A percentile compares a stretch with the other conserved stretches of the same genome.
Conservation (phyloP, 2,329 filamentous ascomycete genomes). For the Xylariaceae sp. region DNA sequence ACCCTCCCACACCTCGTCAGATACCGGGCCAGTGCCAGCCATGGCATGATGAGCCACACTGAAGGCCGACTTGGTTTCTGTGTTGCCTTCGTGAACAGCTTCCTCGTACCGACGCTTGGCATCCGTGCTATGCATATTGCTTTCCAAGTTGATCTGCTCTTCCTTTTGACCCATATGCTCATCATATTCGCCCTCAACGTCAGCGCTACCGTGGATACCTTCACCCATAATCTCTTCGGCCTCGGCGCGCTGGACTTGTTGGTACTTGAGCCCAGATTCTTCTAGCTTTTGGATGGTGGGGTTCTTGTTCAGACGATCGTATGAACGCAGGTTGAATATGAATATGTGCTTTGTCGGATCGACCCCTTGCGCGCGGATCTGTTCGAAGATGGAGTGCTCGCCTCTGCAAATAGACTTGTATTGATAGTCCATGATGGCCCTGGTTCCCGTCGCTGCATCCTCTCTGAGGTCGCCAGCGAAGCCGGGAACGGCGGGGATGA, state of each 20-base stretch:
- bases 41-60: conserved; percentile 75
- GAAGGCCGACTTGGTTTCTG: conserved; percentile 31
- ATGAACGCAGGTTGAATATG: conserved; percentile 88
- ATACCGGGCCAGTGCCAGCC: conserved; percentile 54
- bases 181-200: conserved; percentile 38
- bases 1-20: conserved; percentile 70
- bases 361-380: conserved; percentile 64
- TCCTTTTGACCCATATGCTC: conserved; percentile 39
- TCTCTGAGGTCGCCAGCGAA: conserved; percentile 88
- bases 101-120: conserved; percentile 47
- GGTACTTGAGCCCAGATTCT: conserved; percentile 75
- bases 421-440: conserved; percentile 98
- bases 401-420: conserved; percentile 94
- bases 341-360: conserved; percentile 79
- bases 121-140: conserved; percentile 31
- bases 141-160: conserved; percentile 27
- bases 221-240: conserved; percentile 81
- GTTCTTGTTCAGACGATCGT: conserved; percentile 85
- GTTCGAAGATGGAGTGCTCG: conserved; percentile 81
- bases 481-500: conserved; percentile 87
- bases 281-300: conserved; percentile 66
- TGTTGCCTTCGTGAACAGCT: conserved; percentile 29
- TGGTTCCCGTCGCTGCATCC: conserved; percentile 74
- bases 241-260: conserved; percentile 79
- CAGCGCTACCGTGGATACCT: conserved; percentile 55